These are phyloP conservation scores for Candida cerambycidarum DNA, from an alignment of 805 yeast species.

Conservation along the genomic window DNA sequence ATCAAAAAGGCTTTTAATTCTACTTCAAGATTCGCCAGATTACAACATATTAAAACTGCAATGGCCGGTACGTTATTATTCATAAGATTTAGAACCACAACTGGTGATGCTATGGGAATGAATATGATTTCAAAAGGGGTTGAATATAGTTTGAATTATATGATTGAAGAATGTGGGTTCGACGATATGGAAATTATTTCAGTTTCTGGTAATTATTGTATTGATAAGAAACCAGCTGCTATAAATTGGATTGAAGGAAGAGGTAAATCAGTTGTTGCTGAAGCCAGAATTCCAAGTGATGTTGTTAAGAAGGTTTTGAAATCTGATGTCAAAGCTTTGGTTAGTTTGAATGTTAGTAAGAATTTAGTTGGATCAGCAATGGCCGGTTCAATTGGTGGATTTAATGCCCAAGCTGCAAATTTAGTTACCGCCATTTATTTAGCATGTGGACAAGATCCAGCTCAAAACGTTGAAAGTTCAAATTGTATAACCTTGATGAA, in stretches of 20 bases:
- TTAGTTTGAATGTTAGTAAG: constrained; percentile 83
- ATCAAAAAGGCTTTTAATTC: constrained; percentile 91
- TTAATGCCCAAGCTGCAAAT: constrained; percentile 97
- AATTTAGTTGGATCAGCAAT: constrained; percentile 95
- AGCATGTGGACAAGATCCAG: constrained; percentile 99
- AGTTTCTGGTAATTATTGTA: constrained; percentile 96
- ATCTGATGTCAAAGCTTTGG: constrained; percentile 89
- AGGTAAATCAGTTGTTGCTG: constrained; percentile 97
- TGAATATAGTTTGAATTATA: constrained; percentile 76
- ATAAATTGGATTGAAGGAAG: constrained; percentile 99
- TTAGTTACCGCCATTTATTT: constrained; percentile 89
- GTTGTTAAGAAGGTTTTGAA: constrained; percentile 81
- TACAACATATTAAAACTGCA: constrained; percentile 88
- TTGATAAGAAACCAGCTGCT: constrained; percentile 97
- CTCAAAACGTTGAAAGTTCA: constrained; percentile 96
- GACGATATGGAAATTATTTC: constrained; percentile 91
- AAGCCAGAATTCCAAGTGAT: constrained; percentile 82
- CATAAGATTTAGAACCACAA: constrained; percentile 94
- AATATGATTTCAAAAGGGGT: constrained; percentile 99
- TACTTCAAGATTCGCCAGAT: constrained; percentile 94
- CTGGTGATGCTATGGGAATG: constrained; percentile 99
- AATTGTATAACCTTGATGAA: constrained; percentile 95
- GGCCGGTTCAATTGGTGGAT: constrained; percentile 98
- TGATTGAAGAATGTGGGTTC: constrained; percentile 89
- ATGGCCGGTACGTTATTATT: constrained; percentile 88